Evolutionary conservation across 306 rosid species (phyloP).

Genomic region (Prunus salicina): DNA sequence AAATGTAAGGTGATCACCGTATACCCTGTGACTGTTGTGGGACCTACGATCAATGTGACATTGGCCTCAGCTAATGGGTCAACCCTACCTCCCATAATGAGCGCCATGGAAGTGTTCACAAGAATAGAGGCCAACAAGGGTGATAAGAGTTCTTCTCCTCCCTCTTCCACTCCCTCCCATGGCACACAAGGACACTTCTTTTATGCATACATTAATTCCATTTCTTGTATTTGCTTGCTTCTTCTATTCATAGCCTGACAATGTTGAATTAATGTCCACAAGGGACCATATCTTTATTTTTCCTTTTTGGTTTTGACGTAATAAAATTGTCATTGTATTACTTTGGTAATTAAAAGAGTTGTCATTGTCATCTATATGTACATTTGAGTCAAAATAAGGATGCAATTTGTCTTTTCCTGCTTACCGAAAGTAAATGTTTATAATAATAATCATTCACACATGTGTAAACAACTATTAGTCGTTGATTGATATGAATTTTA

Average conservation of each 20-base stretch:
- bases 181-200: not conserved
- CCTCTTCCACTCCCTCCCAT: not conserved
- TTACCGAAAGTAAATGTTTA: not conserved
- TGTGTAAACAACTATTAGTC: not conserved
- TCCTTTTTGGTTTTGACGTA: too few species aligned
- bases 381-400: not conserved
- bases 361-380: not conserved
- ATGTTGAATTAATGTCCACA: not conserved
- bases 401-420: not conserved
- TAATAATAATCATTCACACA: not conserved
- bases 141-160: conserved; percentile 1
- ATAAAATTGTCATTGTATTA: too few species aligned
- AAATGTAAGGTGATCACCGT: not conserved
- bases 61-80: not conserved
- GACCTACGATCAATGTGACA: conserved; percentile 5
- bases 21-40: not conserved
- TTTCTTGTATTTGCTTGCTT: conserved; percentile 3
- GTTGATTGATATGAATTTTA: not conserved
- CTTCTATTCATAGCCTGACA: not conserved
- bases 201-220: not conserved
- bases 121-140: not conserved
- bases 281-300: not conserved
- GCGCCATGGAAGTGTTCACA: conserved; percentile 16
- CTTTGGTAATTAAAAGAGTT: too few species aligned
- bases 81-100: conserved; percentile 1